A percentile compares a stretch with the other conserved stretches of the same genome.
These are phyloP conservation scores for Panicum hallii DNA, from an alignment of 202 grass and related monocot species.

Conservation along the genomic window DNA sequence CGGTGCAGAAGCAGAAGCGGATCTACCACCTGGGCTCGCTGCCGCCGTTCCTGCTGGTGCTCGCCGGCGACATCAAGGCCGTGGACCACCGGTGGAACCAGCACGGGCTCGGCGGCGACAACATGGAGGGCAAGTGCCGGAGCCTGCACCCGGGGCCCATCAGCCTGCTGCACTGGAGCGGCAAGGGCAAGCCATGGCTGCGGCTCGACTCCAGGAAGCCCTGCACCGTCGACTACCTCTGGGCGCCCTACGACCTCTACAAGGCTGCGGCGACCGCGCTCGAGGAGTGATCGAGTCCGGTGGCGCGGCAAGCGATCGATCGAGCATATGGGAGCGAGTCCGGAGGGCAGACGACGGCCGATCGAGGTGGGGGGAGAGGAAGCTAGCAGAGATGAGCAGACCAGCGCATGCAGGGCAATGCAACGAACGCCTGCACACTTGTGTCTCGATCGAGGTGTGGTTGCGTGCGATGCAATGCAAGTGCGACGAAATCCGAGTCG, in stretches of 20 bases:
- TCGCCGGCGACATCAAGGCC: conserved; percentile 78
- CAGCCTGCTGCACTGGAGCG: conserved; percentile 83
- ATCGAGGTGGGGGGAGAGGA: neutral
- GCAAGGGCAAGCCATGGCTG: conserved; percentile 80
- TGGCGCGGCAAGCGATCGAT: neutral
- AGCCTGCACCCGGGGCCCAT: conserved; percentile 73
- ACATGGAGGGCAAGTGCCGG: conserved; percentile 68
- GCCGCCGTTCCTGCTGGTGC: conserved; percentile 84
- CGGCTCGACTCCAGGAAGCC: conserved; percentile 68
- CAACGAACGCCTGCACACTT: neutral
- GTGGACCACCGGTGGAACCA: conserved; percentile 89
- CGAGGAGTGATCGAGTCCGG: conserved; percentile 58
- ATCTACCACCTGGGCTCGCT: conserved; percentile 93
- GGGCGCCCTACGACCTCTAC: conserved; percentile 87
- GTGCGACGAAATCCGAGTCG: too few species aligned
- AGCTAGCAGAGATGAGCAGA: neutral
- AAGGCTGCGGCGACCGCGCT: conserved; percentile 59
- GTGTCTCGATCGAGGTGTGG: neutral
- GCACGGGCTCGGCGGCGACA: conserved; percentile 71
- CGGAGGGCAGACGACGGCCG: neutral
- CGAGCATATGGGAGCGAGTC: neutral
- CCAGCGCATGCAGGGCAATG: neutral
- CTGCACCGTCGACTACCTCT: conserved; percentile 71
- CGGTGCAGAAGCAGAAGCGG: conserved; percentile 76
- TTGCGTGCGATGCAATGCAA: too few species aligned